phyloP scores from a whole-genome alignment of 2,329 filamentous ascomycete genomes.

The Xylaria sp. region DNA sequence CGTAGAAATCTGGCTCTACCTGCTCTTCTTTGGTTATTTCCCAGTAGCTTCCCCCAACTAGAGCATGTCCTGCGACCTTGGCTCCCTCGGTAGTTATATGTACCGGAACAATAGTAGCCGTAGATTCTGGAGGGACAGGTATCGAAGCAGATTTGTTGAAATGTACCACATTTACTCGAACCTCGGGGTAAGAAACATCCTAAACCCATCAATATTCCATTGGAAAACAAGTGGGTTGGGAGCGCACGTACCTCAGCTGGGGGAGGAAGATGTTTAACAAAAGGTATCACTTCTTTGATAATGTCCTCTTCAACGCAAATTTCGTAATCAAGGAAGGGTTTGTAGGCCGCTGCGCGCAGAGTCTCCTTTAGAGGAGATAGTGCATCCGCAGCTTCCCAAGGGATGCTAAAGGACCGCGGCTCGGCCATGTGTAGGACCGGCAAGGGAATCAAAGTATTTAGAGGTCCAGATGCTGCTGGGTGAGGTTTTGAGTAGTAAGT shows the following conservation, averaged over 20 bases:
- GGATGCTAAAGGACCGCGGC: background rate
- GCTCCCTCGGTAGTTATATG: slow-evolving; percentile 1
- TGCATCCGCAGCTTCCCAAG: background rate
- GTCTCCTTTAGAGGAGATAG: background rate
- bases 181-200: background rate
- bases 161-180: slow-evolving; percentile 5
- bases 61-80: background rate
- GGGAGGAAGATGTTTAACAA: slow-evolving; percentile 11
- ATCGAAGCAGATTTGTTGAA: background rate
- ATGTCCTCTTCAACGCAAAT: slow-evolving; percentile 4
- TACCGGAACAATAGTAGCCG: slow-evolving; percentile 4
- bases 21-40: slow-evolving; percentile 17
- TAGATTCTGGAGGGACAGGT: slow-evolving; percentile 12
- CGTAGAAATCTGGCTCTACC: slow-evolving; percentile 19
- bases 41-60: slow-evolving; percentile 2
- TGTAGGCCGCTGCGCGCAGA: background rate
- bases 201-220: background rate
- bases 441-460: background rate
- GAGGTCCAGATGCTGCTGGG: background rate
- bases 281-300: background rate
- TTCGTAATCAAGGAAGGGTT: background rate
- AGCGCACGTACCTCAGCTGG: slow-evolving; percentile 6
- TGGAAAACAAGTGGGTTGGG: background rate
- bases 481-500: background rate
- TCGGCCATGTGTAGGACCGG: background rate